Base-by-base conservation (phyloP, 1,139 yeast genomes). In the Scheffersomyces lignicola region DNA sequence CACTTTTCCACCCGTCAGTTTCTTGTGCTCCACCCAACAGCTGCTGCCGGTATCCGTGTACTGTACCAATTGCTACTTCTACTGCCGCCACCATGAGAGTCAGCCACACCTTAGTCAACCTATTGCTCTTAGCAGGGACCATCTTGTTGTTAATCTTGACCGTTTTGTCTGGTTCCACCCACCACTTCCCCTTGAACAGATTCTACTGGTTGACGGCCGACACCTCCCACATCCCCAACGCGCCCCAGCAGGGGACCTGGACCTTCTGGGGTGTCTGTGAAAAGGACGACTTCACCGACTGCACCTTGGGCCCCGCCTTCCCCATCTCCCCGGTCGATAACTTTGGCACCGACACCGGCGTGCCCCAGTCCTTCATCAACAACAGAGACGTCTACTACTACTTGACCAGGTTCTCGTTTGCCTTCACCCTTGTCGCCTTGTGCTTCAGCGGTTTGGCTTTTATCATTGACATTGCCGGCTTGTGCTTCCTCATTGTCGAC, bases 241-340 rank as follows among this genome's bases (percentile, higher is more conserved):
- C 89, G n/a, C 70, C 73, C 24, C 61, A 58, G 24, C 40, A 58
- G 21, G 65, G 87, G 13, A 78, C 86, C 45, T 84, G 92, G 92
- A 80, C 90, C 2, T 84, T 79, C 66, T 84, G 94, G 94, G 92
- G 92, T 48, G 73, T 82, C 31, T 82, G 89, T 59, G 70, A 73
- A 37, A 62, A 63, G 32, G 39, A 51, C 16, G 52, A 62, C 49
- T 62, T 64, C 43, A 62, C 70, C 34, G 75, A 82, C 12, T 69
- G 76, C 52, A 45, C 52, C 22, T 52, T 55, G 33, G 74, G 73
- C 11, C 76, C 76, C 28, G 90, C 83, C 32, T 73, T 66, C 52
- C 86, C 90, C 39, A 62, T 84, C 44, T 80, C 89, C 5, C 92
- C 92, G 20, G 73, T 62, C 38, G 87, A 83, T 58, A 83, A 84